phyloP scores from a whole-genome alignment of 2,329 filamentous ascomycete species.

The Colletotrichum sp. region DNA sequence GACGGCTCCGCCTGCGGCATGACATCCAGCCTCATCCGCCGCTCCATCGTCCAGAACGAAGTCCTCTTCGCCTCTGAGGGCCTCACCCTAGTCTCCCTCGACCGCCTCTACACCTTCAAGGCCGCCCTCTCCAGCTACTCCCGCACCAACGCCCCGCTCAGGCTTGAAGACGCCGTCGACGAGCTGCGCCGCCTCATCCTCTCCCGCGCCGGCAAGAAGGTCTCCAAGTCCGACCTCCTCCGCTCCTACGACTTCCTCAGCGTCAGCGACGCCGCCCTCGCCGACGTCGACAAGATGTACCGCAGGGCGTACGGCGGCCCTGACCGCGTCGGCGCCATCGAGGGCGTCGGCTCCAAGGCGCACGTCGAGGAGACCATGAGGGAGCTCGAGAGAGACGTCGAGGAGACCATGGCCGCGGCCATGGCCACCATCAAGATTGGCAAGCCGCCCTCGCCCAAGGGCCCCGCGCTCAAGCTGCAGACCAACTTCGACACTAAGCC shows the following conservation, averaged over 20 bases:
- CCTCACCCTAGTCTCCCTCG: constrained; percentile 63
- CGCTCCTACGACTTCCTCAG: constrained; percentile 64
- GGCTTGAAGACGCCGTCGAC: constrained; percentile 67
- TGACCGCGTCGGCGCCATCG: constrained; percentile 51
- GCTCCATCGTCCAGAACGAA: constrained; percentile 65
- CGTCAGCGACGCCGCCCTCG: constrained; percentile 53
- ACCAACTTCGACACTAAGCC: constrained; percentile 42
- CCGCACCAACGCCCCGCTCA: constrained; percentile 44
- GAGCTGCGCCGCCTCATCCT: constrained; percentile 66
- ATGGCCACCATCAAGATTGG: constrained; percentile 3
- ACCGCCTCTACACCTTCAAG: constrained; percentile 70
- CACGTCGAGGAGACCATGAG: constrained; percentile 10
- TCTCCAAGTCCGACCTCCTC: constrained; percentile 56
- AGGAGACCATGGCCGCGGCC: constrained; percentile 4
- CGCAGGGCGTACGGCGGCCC: constrained; percentile 59
- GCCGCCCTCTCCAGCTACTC: constrained; percentile 63
- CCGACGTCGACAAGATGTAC: constrained; percentile 63
- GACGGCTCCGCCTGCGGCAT: constrained; percentile 49
- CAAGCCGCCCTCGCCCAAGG: constrained; percentile 22
- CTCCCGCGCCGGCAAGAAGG: constrained; percentile 52
- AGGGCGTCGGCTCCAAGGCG: constrained; percentile 35
- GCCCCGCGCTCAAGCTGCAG: constrained; percentile 44
- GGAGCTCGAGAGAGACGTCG: constrained; percentile 6
- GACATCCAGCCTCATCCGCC: constrained; percentile 56
- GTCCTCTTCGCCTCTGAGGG: constrained; percentile 65